A percentile compares a stretch with the other conserved stretches of the same genome.
phyloP scores from a whole-genome alignment of 2,329 filamentous ascomycete species.

The Aspergillus carbonarius region DNA sequence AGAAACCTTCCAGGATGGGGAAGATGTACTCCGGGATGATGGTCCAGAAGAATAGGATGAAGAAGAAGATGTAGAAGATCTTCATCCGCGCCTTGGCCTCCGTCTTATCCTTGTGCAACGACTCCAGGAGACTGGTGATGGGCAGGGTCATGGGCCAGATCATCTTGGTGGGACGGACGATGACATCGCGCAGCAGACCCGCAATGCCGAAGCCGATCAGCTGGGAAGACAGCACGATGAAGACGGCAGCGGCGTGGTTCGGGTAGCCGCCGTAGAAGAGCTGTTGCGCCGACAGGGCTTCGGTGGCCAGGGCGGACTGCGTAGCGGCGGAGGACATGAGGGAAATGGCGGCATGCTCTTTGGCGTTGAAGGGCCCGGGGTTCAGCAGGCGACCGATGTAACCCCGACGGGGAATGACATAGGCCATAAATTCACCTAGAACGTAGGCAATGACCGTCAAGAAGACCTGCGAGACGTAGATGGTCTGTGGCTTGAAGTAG shows the following conservation, averaged over 20 bases:
- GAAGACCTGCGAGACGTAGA: conserved; percentile 7
- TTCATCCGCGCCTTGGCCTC: not conserved
- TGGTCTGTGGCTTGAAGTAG: conserved; percentile 6
- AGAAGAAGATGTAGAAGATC: conserved; percentile 6
- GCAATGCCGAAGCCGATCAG: conserved; percentile 3
- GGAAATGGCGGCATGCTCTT: conserved; percentile 4
- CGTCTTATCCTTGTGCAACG: not conserved
- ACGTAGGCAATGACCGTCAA: conserved; percentile 2
- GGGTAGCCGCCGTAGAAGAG: conserved; percentile 6
- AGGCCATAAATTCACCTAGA: not conserved
- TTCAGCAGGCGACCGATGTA: not conserved
- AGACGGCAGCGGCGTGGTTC: conserved; percentile 1
- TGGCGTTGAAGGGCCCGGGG: conserved; percentile 3
- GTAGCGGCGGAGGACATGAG: conserved; percentile 5
- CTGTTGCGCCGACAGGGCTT: conserved; percentile 1
- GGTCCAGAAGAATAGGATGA: conserved; percentile 1
- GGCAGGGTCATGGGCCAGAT: conserved; percentile 7
- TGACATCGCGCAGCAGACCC: conserved; percentile 3
- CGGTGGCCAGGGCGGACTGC: conserved; percentile 3
- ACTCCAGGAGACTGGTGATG: conserved; percentile 2
- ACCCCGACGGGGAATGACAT: not conserved
- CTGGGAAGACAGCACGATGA: conserved; percentile 3
- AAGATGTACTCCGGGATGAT: conserved; percentile 5
- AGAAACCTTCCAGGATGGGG: not conserved
- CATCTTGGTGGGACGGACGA: conserved; percentile 6